phyloP scores from a whole-genome alignment of 805 yeast genomes.

The Teunomyces funiuensis region DNA sequence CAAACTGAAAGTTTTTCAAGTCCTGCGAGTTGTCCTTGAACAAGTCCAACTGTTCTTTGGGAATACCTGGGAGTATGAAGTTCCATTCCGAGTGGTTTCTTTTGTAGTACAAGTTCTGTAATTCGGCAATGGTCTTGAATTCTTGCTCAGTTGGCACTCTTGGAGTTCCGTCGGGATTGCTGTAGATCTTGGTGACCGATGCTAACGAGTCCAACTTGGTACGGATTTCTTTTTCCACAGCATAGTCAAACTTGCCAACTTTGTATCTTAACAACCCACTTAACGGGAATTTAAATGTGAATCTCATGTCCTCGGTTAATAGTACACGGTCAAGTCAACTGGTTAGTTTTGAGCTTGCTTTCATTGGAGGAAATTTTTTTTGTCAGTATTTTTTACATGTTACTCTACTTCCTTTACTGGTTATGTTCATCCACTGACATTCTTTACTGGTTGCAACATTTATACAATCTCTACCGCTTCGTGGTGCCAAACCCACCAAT shows the following conservation, averaged over 20 bases:
- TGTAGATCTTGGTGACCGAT: constrained; percentile 62
- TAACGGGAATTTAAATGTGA: constrained; percentile 43
- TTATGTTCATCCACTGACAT: neutral
- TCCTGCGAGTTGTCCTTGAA: constrained; percentile 62
- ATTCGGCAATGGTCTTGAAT: constrained; percentile 68
- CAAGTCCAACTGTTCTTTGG: constrained; percentile 53
- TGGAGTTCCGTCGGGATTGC: constrained; percentile 74
- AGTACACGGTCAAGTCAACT: constrained; percentile 5
- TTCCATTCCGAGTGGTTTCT: constrained; percentile 56
- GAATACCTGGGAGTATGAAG: constrained; percentile 47
- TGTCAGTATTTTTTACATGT: constrained; percentile 7
- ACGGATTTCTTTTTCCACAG: constrained; percentile 62
- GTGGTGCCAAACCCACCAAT: constrained; percentile 55
- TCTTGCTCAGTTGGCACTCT: constrained; percentile 70
- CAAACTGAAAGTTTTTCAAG: constrained; percentile 54
- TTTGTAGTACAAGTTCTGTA: constrained; percentile 58
- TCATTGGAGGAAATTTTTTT: constrained; percentile 21
- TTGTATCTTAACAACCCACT: constrained; percentile 38
- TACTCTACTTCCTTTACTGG: constrained; percentile 3
- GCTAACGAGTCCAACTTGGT: constrained; percentile 61
- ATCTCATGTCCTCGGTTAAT: constrained; percentile 29
- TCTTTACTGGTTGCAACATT: neutral
- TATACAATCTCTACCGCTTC: constrained; percentile 20
- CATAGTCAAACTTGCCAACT: constrained; percentile 43
- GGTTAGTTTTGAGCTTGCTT: constrained; percentile 20